Conservation (phyloP, 2,329 filamentous ascomycete genomes). For the Botryotinia calthae region DNA sequence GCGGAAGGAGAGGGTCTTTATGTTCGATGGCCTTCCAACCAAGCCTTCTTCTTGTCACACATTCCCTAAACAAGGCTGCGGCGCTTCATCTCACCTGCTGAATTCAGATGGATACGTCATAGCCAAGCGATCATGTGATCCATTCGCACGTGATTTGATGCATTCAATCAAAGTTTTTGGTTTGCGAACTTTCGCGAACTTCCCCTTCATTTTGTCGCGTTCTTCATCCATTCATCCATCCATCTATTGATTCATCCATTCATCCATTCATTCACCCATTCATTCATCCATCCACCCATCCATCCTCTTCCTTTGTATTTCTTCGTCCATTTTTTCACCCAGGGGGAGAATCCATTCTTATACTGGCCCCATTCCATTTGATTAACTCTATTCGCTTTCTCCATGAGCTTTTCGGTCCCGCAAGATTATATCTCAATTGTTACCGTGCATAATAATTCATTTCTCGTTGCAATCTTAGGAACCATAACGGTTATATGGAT, state of each 20-base stretch:
- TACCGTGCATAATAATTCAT: background rate
- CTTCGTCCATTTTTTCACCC: background rate
- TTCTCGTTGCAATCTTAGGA: background rate
- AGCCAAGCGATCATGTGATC: background rate
- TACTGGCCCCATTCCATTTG: background rate
- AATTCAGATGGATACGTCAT: slow-evolving; percentile 10
- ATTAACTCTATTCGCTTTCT: background rate
- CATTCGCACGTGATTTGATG: background rate
- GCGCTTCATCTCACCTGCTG: slow-evolving; percentile 11
- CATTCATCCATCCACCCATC: background rate
- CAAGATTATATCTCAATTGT: background rate
- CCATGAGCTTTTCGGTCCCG: background rate
- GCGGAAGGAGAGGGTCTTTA: background rate
- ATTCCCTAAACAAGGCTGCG: background rate
- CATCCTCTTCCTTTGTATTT: too few species aligned
- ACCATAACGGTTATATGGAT: background rate
- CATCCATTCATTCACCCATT: background rate
- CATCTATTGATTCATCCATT: background rate
- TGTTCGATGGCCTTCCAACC: background rate
- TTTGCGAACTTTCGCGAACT: background rate
- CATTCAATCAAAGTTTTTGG: background rate
- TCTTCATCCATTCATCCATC: background rate
- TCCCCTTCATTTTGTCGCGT: background rate
- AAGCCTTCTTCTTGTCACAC: background rate
- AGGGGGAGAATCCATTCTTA: background rate